A percentile compares a stretch with the other conserved stretches of the same genome.
phyloP scores from a whole-genome alignment of 75 land plant genomes.

The Isoetes taiwanensis region DNA sequence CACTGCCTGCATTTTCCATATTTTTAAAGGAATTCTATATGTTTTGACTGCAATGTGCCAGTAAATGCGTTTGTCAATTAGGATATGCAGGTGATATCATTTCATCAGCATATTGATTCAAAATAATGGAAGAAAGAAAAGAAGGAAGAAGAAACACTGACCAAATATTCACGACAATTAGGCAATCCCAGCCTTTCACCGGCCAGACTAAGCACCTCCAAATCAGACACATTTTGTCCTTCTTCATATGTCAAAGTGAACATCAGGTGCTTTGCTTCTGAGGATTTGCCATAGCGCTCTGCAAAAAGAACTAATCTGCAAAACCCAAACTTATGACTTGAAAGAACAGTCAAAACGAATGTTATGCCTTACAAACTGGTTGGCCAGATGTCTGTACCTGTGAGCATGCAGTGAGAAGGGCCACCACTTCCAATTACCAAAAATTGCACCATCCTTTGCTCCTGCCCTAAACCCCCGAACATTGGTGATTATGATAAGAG shows the following conservation, averaged over 20 bases:
- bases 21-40: no score
- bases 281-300: slow-evolving; percentile 10
- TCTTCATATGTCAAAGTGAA: slow-evolving; percentile 12
- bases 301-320: slow-evolving; percentile 11
- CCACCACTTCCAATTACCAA: slow-evolving; percentile 16
- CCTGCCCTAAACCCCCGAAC: not conserved
- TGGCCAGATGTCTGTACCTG: not conserved
- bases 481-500: not conserved
- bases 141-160: not conserved
- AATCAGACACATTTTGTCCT: slow-evolving; percentile 12
- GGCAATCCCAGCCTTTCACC: slow-evolving; percentile 5
- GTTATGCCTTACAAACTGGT: not conserved
- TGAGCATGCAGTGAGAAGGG: slow-evolving; percentile 14
- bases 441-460: slow-evolving; percentile 13
- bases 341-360: not conserved
- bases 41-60: no score
- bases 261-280: slow-evolving; percentile 11
- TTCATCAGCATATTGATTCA: not conserved
- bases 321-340: not conserved
- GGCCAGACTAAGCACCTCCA: slow-evolving; percentile 13
- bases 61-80: no score
- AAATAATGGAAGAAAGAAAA: not conserved
- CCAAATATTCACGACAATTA: slow-evolving; percentile 9
- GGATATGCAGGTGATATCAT: no score
- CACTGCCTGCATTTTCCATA: no score